Evolutionary conservation across 2,329 filamentous ascomycete species (phyloP), one percentile per base, ranked within the genome.

Genomic region (Exophiala xenobiotica): DNA sequence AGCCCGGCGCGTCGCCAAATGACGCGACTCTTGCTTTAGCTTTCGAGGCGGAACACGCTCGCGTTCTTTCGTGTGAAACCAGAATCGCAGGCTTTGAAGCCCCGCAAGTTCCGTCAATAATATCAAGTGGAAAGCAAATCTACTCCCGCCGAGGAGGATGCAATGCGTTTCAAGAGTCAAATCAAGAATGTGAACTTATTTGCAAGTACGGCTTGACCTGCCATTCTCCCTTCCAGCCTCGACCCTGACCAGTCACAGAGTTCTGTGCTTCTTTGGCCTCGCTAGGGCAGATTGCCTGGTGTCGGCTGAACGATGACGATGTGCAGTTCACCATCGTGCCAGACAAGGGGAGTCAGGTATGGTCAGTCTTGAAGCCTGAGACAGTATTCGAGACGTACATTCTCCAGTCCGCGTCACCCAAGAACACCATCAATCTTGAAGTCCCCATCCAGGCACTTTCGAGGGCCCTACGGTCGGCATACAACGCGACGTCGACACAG

Each of bases 311-410:
- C 72, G 83, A 95, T 72, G 85, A 91, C 53, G 85, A 86, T 49
- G 85, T 92, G 50, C 90, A 91, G 62, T 96, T 99, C 73, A 97
- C 93, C 54, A 88, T 97, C 64, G 92, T 97, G 56, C 91, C 93
- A 1, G 90, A 96, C 67, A 86, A 88, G 64, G 92, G 93, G 54
- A 95, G 90, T 6, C 92, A 97, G 77, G 92, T 97, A 48, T 99
- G 93, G 93, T 89, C 90, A 78, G 91, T 78, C 67, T 85, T 83
- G 38, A 61, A 59, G 27, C 48, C 59, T 70, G 88, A 95, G 65
- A 85, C 90, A 61, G 90, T 99, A 63, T 97, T 99, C 69, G 88
- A 95, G 80, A 90, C 66, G 60, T 96, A 95, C 74, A 82, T 83
- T 47, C 85, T 97, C 61, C 87, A 96, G 68, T 96, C 91, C 43